Evolutionary conservation across 2,329 filamentous ascomycete species (phyloP), one percentile per base, ranked within the genome.

Genomic region (Myriosclerotinia scirpicola): DNA sequence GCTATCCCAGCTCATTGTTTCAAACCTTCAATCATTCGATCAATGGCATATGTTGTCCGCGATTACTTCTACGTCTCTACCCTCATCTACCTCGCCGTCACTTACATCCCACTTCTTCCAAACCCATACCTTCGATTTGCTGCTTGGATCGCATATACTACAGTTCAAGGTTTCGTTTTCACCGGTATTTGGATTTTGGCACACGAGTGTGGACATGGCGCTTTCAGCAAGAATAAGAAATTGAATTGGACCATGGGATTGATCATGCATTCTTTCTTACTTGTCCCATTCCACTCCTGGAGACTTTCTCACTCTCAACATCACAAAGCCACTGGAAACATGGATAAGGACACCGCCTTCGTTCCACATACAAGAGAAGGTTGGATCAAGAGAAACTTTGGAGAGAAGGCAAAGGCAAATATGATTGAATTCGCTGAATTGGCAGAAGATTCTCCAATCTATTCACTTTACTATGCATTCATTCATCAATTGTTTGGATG

Each of bases 201-300:
- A 11, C 89, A 91, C 76, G 89, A 91, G 76, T 89, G 86, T 75
- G 89, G 89, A 66, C 89, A 92, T 76, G 85, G 86, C 46, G 87
- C 88, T 54, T 90, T 91, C 77, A 89, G 86, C 15, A 77, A 79
- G 30, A 81, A 84, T 75, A 79, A 80, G 59, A 77, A 72, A 56
- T 75, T 90, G 70, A 91, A 91, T 76, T 84, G 88, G 74, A 77
- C 83, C 26, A 81, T 88, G 70, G 89, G 89, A 66, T 88, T 87
- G 81, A 77, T 84, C 65, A 78, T 87, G 54, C 89, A 92, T 80
- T 89, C 86, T 6, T 81, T 84, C 71, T 81, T 91, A 48, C 77
- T 89, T 68, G 87, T 89, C 2, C 89, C 89, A 4, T 92, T 88
- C 79, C 90, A 90, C 79, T 87, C 85, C 59, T 91, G 89, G 89